A percentile compares a stretch with the other conserved stretches of the same genome.
Evolutionary conservation across 2,329 filamentous ascomycete genomes (phyloP).

Genomic region (Aspergillus nomiae): DNA sequence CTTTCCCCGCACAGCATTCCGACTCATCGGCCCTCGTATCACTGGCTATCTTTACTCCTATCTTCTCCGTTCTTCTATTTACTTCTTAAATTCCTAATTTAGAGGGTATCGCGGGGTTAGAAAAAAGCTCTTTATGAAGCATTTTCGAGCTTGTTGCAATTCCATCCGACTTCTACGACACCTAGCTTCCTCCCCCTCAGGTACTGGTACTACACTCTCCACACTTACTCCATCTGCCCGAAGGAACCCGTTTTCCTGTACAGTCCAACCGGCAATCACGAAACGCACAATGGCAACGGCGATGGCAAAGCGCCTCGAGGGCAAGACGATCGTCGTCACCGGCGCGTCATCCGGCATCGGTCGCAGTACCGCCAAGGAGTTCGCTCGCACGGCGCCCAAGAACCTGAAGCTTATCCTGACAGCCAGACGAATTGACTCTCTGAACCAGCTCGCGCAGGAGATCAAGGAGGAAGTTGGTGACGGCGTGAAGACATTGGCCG

Average conservation of each 20-base stretch:
- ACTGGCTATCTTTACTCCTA: not conserved
- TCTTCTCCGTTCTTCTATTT: not conserved
- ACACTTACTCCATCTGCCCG: conserved; percentile 20
- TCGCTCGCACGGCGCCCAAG: conserved; percentile 79
- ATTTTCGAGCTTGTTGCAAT: conserved; percentile 22
- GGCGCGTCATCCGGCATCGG: conserved; percentile 95
- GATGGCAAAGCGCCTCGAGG: conserved; percentile 78
- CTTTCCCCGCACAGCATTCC: conserved; percentile 22
- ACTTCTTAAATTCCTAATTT: not conserved
- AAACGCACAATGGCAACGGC: conserved; percentile 64
- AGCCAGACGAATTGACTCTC: conserved; percentile 77
- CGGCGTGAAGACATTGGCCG: conserved; percentile 78
- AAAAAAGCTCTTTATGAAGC: conserved; percentile 29
- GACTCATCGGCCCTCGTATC: conserved; percentile 9
- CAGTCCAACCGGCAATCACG: conserved; percentile 23
- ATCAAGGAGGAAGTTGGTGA: conserved; percentile 75
- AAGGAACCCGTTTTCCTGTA: conserved; percentile 20
- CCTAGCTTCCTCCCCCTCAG: conserved; percentile 15
- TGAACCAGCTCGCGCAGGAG: conserved; percentile 74
- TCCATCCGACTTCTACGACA: conserved; percentile 28
- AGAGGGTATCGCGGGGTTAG: not conserved
- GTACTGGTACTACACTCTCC: conserved; percentile 13
- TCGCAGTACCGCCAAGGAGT: conserved; percentile 74
- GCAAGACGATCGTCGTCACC: conserved; percentile 91
- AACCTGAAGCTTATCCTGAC: conserved; percentile 83